These are phyloP conservation scores for Teratosphaeria gauchensis DNA, from an alignment of 2,329 filamentous ascomycete species.

Conservation along the genomic window DNA sequence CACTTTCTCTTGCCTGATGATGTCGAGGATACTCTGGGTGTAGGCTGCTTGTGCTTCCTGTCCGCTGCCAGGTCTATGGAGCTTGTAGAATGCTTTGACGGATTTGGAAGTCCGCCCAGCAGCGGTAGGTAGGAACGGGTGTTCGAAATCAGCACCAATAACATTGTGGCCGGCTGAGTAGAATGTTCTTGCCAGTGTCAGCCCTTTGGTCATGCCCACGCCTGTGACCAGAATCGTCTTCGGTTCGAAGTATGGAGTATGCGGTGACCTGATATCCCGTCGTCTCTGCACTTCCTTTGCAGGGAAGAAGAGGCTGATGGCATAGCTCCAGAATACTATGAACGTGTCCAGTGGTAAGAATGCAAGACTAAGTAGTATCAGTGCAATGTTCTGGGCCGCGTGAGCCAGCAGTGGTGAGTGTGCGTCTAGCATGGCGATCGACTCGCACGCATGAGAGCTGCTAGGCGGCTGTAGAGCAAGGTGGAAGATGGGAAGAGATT, in stretches of 20 bases:
- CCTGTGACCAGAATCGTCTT: conserved; percentile 62
- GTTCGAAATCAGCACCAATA: conserved; percentile 58
- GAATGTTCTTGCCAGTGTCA: conserved; percentile 57
- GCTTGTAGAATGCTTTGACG: conserved; percentile 46
- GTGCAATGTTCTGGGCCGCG: conserved; percentile 35
- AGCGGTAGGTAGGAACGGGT: conserved; percentile 24
- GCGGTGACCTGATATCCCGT: conserved; percentile 14
- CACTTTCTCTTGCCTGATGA: conserved; percentile 51
- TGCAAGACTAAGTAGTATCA: conserved; percentile 35
- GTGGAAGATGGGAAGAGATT: background rate
- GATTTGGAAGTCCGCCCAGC: conserved; percentile 50
- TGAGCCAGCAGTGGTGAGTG: conserved; percentile 30
- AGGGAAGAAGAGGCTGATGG: conserved; percentile 21
- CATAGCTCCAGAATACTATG: conserved; percentile 33
- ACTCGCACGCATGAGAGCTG: background rate
- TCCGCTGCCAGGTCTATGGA: conserved; percentile 26
- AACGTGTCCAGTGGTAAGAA: conserved; percentile 43
- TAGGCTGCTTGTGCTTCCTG: conserved; percentile 40
- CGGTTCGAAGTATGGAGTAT: conserved; percentile 30
- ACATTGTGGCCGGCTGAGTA: conserved; percentile 57
- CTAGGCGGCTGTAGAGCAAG: background rate
- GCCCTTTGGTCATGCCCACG: conserved; percentile 61
- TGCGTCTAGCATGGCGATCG: conserved; percentile 24
- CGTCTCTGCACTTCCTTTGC: conserved; percentile 17
- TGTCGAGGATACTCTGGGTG: conserved; percentile 45